Evolutionary conservation across 2,329 filamentous ascomycete species (phyloP), one percentile per base, ranked within the genome.

Genomic region (Beauveria sp.): DNA sequence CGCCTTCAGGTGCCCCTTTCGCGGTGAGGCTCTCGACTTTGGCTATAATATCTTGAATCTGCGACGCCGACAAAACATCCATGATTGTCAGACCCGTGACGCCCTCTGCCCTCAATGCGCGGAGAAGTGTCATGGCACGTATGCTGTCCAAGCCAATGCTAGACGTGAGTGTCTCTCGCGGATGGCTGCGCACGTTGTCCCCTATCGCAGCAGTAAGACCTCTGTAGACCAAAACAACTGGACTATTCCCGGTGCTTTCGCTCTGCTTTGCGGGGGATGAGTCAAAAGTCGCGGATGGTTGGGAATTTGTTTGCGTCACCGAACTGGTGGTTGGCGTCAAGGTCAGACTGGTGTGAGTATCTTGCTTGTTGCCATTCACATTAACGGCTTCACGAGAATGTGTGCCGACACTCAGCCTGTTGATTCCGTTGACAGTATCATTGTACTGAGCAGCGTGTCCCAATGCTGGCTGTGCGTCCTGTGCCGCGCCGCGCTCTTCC

Each of bases 41-140:
- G 22, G 16, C 20, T 3, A 55, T 20, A 4, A 55, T 18, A 2
- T 60, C 46, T 20, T 26, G 10, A 14, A 43, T 51, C 5, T 26
- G 22, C 48, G 34, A 22, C 18, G 56, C 38, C 3, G 57, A 51
- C 49, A 51, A 43, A 2, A 42, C 24, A 31, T 50, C 49, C 43
- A 60, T 22, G 5, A 51, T 60, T 7, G 40, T 43, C 22, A 50
- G 14, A 31, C 46, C 34, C 7, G 18, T 20, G 48, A 60, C 24
- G 7, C 46, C 46, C 20, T 52, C n/a, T 4, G 38, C 38, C 20
- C 46, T 12, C 46, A 43, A 22, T 7, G 24, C 20, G 16, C 52
- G 52, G 22, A 55, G 52, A 43, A 55, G n/a, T 8, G 52, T 55
- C 52, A 55, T 55, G 52, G 52, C 52, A 24, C 52, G 52, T 26